Evolutionary conservation across 768 basidiomycete species (phyloP).

Genomic region (Leucocoprinus sp.): DNA sequence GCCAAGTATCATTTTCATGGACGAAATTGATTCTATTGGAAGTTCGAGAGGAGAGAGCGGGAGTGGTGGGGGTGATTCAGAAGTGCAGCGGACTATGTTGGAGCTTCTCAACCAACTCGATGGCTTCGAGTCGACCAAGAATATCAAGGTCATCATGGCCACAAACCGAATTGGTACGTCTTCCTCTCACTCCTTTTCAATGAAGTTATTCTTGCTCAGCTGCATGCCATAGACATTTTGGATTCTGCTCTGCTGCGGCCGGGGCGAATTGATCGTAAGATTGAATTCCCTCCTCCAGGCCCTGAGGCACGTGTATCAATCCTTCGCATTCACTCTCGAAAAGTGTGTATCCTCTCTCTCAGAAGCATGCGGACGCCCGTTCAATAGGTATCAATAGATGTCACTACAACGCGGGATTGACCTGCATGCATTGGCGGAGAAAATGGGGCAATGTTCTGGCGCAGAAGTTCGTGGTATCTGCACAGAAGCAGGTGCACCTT

Average conservation of each 20-base stretch:
- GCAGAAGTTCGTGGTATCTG: conserved; percentile 97
- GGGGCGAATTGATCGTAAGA: conserved; percentile 92
- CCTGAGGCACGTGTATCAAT: conserved; percentile 97
- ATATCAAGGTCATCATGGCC: conserved; percentile 95
- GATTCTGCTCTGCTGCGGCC: conserved; percentile 90
- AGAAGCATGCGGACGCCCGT: neutral
- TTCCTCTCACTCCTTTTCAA: neutral
- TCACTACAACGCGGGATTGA: conserved; percentile 97
- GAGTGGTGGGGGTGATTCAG: conserved; percentile 80
- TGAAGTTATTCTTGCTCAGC: neutral
- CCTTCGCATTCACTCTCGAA: conserved; percentile 92
- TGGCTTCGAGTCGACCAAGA: conserved; percentile 94
- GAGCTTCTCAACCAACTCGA: conserved; percentile 85
- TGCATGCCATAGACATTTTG: conserved; percentile 61
- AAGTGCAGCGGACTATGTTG: conserved; percentile 88
- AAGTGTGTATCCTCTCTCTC: conserved; percentile 38
- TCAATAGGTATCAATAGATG: conserved; percentile 50
- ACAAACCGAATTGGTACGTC: conserved; percentile 89
- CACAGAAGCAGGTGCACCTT: conserved; percentile 78
- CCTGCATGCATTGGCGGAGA: conserved; percentile 90
- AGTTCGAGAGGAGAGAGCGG: conserved; percentile 89
- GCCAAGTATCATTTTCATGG: conserved; percentile 99
- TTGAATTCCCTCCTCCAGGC: conserved; percentile 97
- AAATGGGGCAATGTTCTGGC: conserved; percentile 99
- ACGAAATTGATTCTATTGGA: conserved; percentile 97